Base-by-base conservation (phyloP, 2,329 filamentous ascomycete species). In the Trichoderma afroharzianum region DNA sequence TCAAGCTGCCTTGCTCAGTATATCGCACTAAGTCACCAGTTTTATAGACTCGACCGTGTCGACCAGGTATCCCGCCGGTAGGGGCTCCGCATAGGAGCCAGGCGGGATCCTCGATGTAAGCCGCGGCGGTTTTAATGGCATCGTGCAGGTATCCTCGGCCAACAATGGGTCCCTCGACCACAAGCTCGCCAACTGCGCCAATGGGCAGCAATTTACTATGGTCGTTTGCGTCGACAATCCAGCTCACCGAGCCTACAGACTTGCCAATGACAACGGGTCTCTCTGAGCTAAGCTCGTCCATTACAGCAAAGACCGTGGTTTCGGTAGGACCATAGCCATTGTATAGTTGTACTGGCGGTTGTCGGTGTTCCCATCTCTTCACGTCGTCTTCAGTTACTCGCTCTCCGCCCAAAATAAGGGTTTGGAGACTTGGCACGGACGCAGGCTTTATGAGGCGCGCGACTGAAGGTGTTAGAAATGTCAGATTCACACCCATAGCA, bases 111-210 rank as follows among this genome's bases (percentile, higher is more conserved):
- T 79, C 75, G 36, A 87, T 81, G 69, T 87, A 88, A 0, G 80
- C 79, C 26, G 81, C 81, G 11, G 78, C 76, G 0, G 86, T 88
- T 72, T 84, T 84, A 24, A 78, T 77, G 0, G 79, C 76, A 24
- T 85, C 81, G 55, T 85, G 82, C 24, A 86, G 77, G 72, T 92
- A 92, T 30, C 88, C 88, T 39, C 87, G 82, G 12, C 88, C 88
- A 3, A 92, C 87, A n/a, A 88, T 84, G 1, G 88, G 88, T 0
- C 88, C 87, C 72, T 87, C 86, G 15, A 89, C 80, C 4, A 87
- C 78, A 18, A 88, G 79, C 76, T 88, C 86, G 6, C 86, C 86
- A 1, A 87, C 81, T 2, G 81, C 79, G 0, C 86, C 86, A 1
- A 87, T 77, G 0, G 85, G 83, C 3, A 84, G 81, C 3, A 88